Evolutionary conservation across 2,329 filamentous ascomycete genomes (phyloP).

Genomic region (Paramyrothecium sp.): DNA sequence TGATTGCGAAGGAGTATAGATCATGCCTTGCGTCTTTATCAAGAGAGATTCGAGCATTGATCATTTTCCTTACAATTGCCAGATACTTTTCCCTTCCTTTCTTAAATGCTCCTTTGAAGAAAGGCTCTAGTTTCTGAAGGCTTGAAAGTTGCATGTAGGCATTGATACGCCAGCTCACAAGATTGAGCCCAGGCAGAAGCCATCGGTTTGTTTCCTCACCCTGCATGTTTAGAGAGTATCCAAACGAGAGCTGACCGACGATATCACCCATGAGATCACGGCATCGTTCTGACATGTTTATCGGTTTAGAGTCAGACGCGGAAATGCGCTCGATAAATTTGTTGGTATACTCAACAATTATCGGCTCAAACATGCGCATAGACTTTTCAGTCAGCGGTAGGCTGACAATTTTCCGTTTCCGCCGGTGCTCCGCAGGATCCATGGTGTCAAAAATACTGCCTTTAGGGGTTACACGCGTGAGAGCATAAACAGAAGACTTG

Average conservation of each 20-base stretch:
- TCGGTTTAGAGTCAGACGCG: not conserved
- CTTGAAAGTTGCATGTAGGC: not conserved
- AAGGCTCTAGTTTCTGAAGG: not conserved
- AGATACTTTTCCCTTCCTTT: not conserved
- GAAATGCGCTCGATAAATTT: constrained; percentile 1
- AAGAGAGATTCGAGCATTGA: not conserved
- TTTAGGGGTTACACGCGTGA: too few relatives aligned
- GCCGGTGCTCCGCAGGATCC: constrained; percentile 4
- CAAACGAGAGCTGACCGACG: constrained; percentile 4
- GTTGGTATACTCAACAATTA: constrained; percentile 6
- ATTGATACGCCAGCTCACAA: not conserved
- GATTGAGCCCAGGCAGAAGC: not conserved
- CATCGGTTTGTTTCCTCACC: not conserved
- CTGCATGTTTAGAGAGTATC: constrained; percentile 4
- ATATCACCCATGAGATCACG: constrained; percentile 4
- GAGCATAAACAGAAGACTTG: not conserved
- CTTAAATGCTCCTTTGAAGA: not conserved
- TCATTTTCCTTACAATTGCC: not conserved
- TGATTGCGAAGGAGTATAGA: not conserved
- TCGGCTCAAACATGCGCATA: constrained; percentile 10
- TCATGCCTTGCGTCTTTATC: not conserved
- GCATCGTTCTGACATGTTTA: not conserved
- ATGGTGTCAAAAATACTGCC: constrained; percentile 2
- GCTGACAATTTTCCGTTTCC: constrained; percentile 5
- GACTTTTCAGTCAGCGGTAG: constrained; percentile 4